phyloP scores from a whole-genome alignment of 2,329 filamentous ascomycete genomes.

The Fonsecaea multimorphosa region DNA sequence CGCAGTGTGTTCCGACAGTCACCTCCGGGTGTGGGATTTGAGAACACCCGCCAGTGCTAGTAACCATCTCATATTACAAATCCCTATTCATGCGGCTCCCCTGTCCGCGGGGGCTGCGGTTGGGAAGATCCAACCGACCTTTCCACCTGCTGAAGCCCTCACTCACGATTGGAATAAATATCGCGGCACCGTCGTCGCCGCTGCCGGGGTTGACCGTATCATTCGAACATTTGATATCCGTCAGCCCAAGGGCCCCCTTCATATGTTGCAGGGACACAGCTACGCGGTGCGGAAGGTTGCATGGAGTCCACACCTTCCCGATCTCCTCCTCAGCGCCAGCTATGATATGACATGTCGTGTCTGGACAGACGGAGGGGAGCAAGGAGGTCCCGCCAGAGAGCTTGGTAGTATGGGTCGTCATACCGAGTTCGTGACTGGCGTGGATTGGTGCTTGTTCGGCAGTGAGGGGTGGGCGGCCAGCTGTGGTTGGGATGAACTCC shows the following conservation, averaged over 20 bases:
- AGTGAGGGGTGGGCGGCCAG: slow-evolving; percentile 94
- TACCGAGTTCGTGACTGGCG: slow-evolving; percentile 93
- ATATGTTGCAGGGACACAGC: slow-evolving; percentile 81
- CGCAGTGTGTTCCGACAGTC: slow-evolving; percentile 85
- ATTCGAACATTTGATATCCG: slow-evolving; percentile 92
- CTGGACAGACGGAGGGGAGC: slow-evolving; percentile 79
- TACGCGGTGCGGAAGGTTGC: slow-evolving; percentile 85
- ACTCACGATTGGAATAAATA: slow-evolving; percentile 99
- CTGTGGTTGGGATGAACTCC: slow-evolving; percentile 89
- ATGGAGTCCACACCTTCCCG: slow-evolving; percentile 93
- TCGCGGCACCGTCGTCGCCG: slow-evolving; percentile 79
- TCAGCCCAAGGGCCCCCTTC: slow-evolving; percentile 73
- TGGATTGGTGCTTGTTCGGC: slow-evolving; percentile 98
- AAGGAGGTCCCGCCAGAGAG: slow-evolving; percentile 58
- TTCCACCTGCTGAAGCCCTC: slow-evolving; percentile 78
- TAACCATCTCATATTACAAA: slow-evolving; percentile 82
- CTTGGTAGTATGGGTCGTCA: slow-evolving; percentile 88
- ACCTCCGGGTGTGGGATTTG: slow-evolving; percentile 89
- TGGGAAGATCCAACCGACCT: slow-evolving; percentile 43
- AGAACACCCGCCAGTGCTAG: slow-evolving; percentile 82
- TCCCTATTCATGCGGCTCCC: slow-evolving; percentile 75
- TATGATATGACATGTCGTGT: slow-evolving; percentile 98
- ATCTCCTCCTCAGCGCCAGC: slow-evolving; percentile 84
- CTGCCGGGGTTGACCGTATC: slow-evolving; percentile 83
- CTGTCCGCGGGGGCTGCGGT: slow-evolving; percentile 36